phyloP scores from a whole-genome alignment of 2,329 filamentous ascomycete genomes.

The Colletotrichum ledebouriae region DNA sequence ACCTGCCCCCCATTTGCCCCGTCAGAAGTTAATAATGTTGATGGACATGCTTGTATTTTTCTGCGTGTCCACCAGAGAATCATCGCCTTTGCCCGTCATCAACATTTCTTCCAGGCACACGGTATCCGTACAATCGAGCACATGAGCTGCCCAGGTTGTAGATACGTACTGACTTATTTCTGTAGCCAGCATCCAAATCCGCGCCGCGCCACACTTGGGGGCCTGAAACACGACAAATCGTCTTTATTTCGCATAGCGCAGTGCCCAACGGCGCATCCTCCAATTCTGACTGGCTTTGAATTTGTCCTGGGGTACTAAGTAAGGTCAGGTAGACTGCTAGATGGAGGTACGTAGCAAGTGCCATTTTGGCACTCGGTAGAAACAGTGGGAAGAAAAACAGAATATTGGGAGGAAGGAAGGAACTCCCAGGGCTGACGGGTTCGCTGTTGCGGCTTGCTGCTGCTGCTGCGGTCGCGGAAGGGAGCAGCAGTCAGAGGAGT shows the following conservation, averaged over 20 bases:
- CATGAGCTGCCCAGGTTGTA: too few relatives aligned
- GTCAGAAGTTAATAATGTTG: constrained; percentile 23
- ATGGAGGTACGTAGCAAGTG: too few relatives aligned
- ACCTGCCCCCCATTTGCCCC: constrained; percentile 23
- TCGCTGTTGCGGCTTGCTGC: too few relatives aligned
- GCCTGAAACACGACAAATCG: constrained; percentile 35
- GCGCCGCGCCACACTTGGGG: constrained; percentile 26
- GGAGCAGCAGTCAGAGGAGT: background rate
- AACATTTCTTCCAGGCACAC: background rate
- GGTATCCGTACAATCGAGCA: too few relatives aligned
- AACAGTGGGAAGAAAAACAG: background rate
- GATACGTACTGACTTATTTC: too few relatives aligned
- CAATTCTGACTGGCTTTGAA: constrained; percentile 8
- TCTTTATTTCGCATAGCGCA: constrained; percentile 8
- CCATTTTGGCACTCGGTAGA: too few relatives aligned
- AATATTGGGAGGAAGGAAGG: background rate
- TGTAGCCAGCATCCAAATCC: constrained; percentile 4
- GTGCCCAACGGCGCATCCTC: constrained; percentile 10
- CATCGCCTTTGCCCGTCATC: background rate
- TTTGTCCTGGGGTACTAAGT: background rate
- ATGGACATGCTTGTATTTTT: constrained; percentile 18
- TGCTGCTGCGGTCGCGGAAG: too few relatives aligned
- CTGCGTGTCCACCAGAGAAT: background rate
- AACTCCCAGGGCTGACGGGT: background rate
- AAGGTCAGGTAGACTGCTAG: too few relatives aligned